Conservation (phyloP, 768 basidiomycete genomes). For the Tricholomella constricta region DNA sequence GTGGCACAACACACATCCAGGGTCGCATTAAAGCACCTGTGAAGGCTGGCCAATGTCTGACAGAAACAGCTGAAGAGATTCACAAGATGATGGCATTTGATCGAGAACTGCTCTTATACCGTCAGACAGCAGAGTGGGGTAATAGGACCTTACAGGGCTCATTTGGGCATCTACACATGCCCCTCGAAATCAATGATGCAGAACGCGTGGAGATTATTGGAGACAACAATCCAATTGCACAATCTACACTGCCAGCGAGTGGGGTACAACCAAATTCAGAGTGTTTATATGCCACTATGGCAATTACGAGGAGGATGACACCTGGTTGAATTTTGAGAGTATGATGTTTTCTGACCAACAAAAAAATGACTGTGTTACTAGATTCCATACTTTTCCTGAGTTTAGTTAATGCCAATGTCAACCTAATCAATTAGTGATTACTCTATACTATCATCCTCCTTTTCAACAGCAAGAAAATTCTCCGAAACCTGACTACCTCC, state of each 20-base stretch:
- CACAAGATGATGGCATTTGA: conserved; percentile 28
- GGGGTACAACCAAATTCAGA: conserved; percentile 43
- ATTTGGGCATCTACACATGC: conserved; percentile 41
- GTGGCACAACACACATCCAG: conserved; percentile 21
- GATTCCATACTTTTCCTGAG: conserved; percentile 31
- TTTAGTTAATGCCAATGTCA: conserved; percentile 14
- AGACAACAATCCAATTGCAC: conserved; percentile 32
- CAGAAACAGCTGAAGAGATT: conserved; percentile 18
- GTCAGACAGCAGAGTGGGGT: conserved; percentile 50
- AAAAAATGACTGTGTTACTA: conserved; percentile 30
- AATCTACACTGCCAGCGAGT: conserved; percentile 36
- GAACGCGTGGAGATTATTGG: conserved; percentile 31
- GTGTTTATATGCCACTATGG: conserved; percentile 44
- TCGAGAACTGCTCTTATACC: conserved; percentile 38
- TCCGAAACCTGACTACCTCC: conserved; percentile 1
- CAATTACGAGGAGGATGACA: conserved; percentile 25
- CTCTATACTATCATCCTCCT: too few species aligned
- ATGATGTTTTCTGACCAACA: conserved; percentile 40
- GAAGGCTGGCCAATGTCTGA: conserved; percentile 28
- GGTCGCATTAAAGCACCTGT: conserved; percentile 32
- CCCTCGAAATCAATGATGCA: conserved; percentile 32
- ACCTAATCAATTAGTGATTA: not conserved
- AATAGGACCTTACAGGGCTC: conserved; percentile 42
- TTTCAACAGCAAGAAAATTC: too few species aligned
- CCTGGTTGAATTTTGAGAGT: conserved; percentile 37